Evolutionary conservation across 345 rosid species (phyloP).

Genomic region (Syzygium aqueum): DNA sequence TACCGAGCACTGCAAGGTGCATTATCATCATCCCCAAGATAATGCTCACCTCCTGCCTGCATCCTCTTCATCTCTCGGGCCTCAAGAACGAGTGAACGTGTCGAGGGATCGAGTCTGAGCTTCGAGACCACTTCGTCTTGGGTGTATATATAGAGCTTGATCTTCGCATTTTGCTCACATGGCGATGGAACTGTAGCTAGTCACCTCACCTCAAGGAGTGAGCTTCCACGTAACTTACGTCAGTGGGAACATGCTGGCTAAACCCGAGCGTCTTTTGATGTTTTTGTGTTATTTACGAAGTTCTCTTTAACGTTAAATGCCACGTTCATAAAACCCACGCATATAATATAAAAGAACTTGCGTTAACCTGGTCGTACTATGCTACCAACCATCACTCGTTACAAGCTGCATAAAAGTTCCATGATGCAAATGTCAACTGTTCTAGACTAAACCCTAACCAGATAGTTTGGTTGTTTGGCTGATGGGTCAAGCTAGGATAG

Average conservation of each 20-base stretch:
- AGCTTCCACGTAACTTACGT: conserved; percentile 32
- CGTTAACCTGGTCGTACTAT: background rate
- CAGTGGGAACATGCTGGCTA: conserved; percentile 15
- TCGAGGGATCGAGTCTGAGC: background rate
- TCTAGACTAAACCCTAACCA: background rate
- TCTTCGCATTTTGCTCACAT: background rate
- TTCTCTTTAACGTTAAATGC: background rate
- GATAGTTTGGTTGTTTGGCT: background rate
- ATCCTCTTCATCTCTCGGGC: background rate
- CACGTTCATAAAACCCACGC: background rate
- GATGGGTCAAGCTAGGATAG: background rate
- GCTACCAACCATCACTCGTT: background rate
- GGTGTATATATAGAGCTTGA: background rate
- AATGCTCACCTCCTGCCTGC: background rate
- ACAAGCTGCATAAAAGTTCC: background rate
- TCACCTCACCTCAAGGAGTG: conserved; percentile 1
- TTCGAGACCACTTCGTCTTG: background rate
- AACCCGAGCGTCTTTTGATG: background rate
- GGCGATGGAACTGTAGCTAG: background rate
- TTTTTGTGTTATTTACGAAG: background rate
- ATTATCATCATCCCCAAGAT: background rate
- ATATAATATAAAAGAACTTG: background rate
- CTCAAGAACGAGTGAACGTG: background rate
- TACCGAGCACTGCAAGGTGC: conserved; percentile 4
- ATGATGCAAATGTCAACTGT: background rate